Percentiles rank a stretch among this genome's conserved stretches.
Conservation (phyloP, 176 grass and related monocot genomes). For the Oropetium thomaeum region DNA sequence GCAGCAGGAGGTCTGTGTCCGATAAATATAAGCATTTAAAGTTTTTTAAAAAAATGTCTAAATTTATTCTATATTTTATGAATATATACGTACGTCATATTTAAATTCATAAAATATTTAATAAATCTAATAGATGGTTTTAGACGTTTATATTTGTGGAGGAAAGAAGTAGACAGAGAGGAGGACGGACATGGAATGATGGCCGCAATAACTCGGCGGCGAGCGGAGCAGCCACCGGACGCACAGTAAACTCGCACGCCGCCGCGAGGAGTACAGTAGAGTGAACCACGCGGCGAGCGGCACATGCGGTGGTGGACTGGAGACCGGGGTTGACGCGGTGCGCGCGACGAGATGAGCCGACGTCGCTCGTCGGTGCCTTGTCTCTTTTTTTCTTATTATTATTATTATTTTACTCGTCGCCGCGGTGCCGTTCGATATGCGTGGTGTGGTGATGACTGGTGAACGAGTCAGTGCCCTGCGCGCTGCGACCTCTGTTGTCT, state of each 20-base stretch:
- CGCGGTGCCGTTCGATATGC: not conserved
- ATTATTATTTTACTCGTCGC: not conserved
- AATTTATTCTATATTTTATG: no score
- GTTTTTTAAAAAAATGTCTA: no score
- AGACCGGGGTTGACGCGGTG: not conserved
- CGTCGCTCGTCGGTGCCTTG: not conserved
- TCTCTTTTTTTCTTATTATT: not conserved
- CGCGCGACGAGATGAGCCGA: not conserved
- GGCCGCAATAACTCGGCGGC: constrained; percentile 8
- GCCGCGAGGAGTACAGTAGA: not conserved
- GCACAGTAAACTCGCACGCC: not conserved
- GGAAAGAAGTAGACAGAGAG: no score
- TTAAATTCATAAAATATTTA: no score
- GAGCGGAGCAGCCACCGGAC: not conserved
- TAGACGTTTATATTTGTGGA: no score
- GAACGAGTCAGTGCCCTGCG: not conserved
- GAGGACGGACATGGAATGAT: constrained; percentile 7
- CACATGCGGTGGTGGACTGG: not conserved
- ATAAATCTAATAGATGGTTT: no score
- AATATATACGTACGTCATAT: no score
- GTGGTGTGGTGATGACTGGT: constrained; percentile 2
- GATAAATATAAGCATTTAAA: no score
- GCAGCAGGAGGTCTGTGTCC: no score
- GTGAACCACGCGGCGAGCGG: not conserved
- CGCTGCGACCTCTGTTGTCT: not conserved